Conservation (phyloP, 2,329 filamentous ascomycete species). For the Aspergillus melleus region DNA sequence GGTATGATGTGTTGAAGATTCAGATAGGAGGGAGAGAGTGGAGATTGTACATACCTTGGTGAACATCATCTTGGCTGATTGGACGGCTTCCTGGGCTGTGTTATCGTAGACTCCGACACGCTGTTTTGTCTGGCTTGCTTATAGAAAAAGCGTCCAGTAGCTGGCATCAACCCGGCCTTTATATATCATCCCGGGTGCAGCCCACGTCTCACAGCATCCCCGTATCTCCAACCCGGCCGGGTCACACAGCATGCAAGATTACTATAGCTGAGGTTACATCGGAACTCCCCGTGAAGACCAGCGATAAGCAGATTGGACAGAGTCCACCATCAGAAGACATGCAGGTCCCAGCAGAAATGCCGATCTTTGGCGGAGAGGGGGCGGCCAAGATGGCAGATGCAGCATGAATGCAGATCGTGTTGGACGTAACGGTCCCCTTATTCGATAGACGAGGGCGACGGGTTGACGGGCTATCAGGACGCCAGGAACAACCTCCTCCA, state of each 20-base stretch:
- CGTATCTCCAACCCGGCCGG: not conserved
- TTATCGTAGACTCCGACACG: not conserved
- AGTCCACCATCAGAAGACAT: not conserved
- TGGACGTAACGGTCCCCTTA: not conserved
- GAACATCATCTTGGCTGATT: conserved; percentile 24
- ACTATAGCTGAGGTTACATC: conserved; percentile 10
- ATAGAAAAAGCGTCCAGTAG: not conserved
- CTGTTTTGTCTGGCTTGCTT: not conserved
- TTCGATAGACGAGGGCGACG: not conserved
- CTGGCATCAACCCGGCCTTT: not conserved
- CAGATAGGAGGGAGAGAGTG: not conserved
- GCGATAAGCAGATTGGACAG: conserved; percentile 9
- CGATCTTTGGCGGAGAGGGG: not conserved
- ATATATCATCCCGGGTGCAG: not conserved
- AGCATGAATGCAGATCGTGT: not conserved
- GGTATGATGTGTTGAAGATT: not conserved
- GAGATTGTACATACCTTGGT: conserved; percentile 19
- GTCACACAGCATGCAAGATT: not conserved
- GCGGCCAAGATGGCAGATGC: not conserved
- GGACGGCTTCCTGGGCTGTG: not conserved
- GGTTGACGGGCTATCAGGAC: not conserved
- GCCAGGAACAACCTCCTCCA: not conserved
- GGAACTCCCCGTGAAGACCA: conserved; percentile 9
- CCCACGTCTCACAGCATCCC: not conserved
- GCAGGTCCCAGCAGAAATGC: conserved; percentile 1